phyloP scores from a whole-genome alignment of 1,284 basidiomycete genomes.

The Ceratobasidium sp. region DNA sequence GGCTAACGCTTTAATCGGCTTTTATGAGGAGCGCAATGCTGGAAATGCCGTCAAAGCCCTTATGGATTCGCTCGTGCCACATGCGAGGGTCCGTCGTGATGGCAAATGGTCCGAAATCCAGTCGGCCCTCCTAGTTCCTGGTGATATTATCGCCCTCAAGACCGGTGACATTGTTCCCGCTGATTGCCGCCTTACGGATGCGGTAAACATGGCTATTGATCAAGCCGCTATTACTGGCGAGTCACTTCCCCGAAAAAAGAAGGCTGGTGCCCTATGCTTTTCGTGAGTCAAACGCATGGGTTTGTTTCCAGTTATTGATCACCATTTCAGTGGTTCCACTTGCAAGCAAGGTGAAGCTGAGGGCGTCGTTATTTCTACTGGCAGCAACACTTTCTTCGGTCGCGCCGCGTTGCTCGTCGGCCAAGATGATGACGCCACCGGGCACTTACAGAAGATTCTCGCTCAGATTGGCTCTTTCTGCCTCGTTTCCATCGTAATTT shows the following conservation, averaged over 20 bases:
- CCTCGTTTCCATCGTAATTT: slow-evolving; percentile 90
- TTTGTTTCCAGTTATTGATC: slow-evolving; percentile 42
- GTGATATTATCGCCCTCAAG: slow-evolving; percentile 96
- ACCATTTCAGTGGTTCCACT: slow-evolving; percentile 79
- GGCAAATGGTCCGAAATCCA: slow-evolving; percentile 90
- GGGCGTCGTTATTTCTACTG: slow-evolving; percentile 96
- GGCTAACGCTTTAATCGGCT: slow-evolving; percentile 97
- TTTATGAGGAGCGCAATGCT: slow-evolving; percentile 96
- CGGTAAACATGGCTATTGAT: slow-evolving; percentile 95
- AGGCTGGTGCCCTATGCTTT: slow-evolving; percentile 94
- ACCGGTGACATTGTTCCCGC: slow-evolving; percentile 97
- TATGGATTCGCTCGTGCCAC: slow-evolving; percentile 98
- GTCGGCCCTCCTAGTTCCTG: slow-evolving; percentile 86
- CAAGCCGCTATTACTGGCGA: slow-evolving; percentile 97
- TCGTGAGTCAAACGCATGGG: slow-evolving; percentile 66
- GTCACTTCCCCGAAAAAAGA: slow-evolving; percentile 91
- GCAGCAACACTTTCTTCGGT: slow-evolving; percentile 96
- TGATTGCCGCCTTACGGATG: slow-evolving; percentile 93
- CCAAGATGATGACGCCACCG: slow-evolving; percentile 93
- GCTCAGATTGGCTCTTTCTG: slow-evolving; percentile 97
- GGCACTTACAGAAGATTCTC: slow-evolving; percentile 97
- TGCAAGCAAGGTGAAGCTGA: slow-evolving; percentile 98
- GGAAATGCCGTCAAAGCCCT: slow-evolving; percentile 99
- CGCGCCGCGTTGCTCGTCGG: slow-evolving; percentile 95
- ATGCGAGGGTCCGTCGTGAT: slow-evolving; percentile 89